These are phyloP conservation scores for Hansfordia pulvinata DNA, from an alignment of 2,329 filamentous ascomycete species.

Conservation along the genomic window DNA sequence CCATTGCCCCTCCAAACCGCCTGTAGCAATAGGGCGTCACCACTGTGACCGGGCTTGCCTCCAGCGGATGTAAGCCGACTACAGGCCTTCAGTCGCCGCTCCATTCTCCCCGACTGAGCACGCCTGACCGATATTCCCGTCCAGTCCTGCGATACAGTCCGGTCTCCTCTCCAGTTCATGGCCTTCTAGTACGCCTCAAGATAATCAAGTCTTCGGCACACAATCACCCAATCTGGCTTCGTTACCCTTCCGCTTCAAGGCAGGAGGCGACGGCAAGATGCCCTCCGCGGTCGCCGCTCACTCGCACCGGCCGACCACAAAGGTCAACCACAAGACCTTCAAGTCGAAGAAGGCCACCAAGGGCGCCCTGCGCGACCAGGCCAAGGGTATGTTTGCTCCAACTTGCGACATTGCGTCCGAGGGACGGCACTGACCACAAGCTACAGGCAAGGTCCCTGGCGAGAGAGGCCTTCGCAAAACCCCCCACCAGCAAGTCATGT, in stretches of 20 bases:
- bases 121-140: too few species aligned
- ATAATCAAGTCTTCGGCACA: too few species aligned
- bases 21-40: too few species aligned
- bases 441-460: slow-evolving; percentile 59
- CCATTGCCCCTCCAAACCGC: slow-evolving; percentile 1
- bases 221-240: slow-evolving; percentile 42
- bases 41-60: too few species aligned
- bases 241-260: slow-evolving; percentile 80
- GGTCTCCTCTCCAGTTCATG: slow-evolving; percentile 19
- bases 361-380: slow-evolving; percentile 67
- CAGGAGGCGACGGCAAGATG: slow-evolving; percentile 62
- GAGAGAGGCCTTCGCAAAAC: slow-evolving; percentile 71
- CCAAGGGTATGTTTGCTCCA: slow-evolving; percentile 67
- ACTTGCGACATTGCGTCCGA: background rate
- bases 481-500: slow-evolving; percentile 92
- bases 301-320: slow-evolving; percentile 88
- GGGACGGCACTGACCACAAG: background rate
- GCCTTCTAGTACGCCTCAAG: too few species aligned
- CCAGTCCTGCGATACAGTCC: slow-evolving; percentile 2
- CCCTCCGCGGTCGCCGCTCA: slow-evolving; percentile 55
- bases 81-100: too few species aligned
- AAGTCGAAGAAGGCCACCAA: slow-evolving; percentile 89
- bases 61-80: too few species aligned
- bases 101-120: too few species aligned
- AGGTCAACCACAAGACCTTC: slow-evolving; percentile 76